A percentile compares a stretch with the other conserved stretches of the same genome.
Evolutionary conservation across 176 grass and related monocot genomes (phyloP).

Genomic region (Calamus simplicifolius): DNA sequence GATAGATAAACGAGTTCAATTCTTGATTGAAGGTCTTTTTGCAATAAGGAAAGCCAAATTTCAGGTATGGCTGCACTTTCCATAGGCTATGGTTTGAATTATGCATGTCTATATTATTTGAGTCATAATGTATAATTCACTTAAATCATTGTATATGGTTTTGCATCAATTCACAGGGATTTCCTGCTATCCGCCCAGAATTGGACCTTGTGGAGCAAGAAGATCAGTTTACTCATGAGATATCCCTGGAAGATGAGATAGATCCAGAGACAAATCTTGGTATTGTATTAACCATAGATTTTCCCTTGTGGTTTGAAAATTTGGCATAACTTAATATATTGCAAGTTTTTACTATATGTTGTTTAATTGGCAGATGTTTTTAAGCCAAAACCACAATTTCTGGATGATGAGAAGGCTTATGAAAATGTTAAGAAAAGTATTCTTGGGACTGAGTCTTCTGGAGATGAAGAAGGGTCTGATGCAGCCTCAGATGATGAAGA

Average conservation of each 20-base stretch:
- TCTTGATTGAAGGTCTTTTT: slow-evolving; percentile 95
- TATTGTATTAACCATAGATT: slow-evolving; percentile 1
- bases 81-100: not conserved
- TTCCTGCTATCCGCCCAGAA: slow-evolving; percentile 78
- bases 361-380: slow-evolving; percentile 73
- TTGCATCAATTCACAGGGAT: slow-evolving; percentile 48
- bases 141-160: slow-evolving; percentile 10
- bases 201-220: slow-evolving; percentile 95
- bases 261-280: slow-evolving; percentile 79
- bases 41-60: slow-evolving; percentile 96
- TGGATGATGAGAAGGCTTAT: slow-evolving; percentile 87
- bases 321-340: too few relatives aligned
- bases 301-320: too few relatives aligned
- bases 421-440: slow-evolving; percentile 79
- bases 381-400: slow-evolving; percentile 62
- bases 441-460: slow-evolving; percentile 66
- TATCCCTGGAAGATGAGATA: slow-evolving; percentile 76
- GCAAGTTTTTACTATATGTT: too few relatives aligned
- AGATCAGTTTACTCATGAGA: slow-evolving; percentile 91
- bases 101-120: slow-evolving; percentile 1
- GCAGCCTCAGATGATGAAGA: slow-evolving; percentile 50
- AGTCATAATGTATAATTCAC: slow-evolving; percentile 4
- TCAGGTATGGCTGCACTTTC: slow-evolving; percentile 45
- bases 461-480: slow-evolving; percentile 73
- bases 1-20: slow-evolving; percentile 94